A percentile compares a stretch with the other conserved stretches of the same genome.
Conservation (phyloP, 257 asterid species). For the Nicotiana tomentosiformis region DNA sequence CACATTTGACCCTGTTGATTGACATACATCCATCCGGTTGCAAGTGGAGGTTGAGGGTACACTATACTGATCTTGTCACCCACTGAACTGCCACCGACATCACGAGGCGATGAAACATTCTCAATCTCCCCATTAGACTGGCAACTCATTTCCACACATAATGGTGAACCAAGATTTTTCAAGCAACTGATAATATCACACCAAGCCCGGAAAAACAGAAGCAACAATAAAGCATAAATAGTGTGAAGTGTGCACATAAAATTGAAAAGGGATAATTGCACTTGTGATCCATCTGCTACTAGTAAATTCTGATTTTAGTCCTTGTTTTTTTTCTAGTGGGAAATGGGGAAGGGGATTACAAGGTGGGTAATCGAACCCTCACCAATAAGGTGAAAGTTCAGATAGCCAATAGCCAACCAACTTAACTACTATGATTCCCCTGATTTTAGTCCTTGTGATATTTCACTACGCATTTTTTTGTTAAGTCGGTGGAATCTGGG, state of each 20-base stretch:
- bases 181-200: conserved; percentile 15
- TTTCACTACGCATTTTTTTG: too few relatives aligned
- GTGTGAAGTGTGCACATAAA: neutral
- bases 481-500: too few relatives aligned
- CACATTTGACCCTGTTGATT: conserved; percentile 84
- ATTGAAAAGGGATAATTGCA: neutral
- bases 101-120: conserved; percentile 10
- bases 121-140: conserved; percentile 26
- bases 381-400: too few relatives aligned
- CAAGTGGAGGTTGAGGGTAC: conserved; percentile 20
- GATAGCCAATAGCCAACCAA: too few relatives aligned
- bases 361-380: too few relatives aligned
- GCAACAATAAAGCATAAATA: neutral
- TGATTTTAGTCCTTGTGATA: too few relatives aligned
- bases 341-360: too few relatives aligned
- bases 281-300: too few relatives aligned
- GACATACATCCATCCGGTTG: conserved; percentile 89
- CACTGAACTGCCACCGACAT: conserved; percentile 17
- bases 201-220: neutral
- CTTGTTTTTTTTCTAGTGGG: too few relatives aligned
- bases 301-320: too few relatives aligned
- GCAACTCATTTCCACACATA: conserved; percentile 23
- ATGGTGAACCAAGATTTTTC: conserved; percentile 16
- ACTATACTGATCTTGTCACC: conserved; percentile 14
- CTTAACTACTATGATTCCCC: too few relatives aligned